Evolutionary conservation across 2,329 filamentous ascomycete species (phyloP), one percentile per base, ranked within the genome.

Genomic region (Sporothrix pseudoabietina): DNA sequence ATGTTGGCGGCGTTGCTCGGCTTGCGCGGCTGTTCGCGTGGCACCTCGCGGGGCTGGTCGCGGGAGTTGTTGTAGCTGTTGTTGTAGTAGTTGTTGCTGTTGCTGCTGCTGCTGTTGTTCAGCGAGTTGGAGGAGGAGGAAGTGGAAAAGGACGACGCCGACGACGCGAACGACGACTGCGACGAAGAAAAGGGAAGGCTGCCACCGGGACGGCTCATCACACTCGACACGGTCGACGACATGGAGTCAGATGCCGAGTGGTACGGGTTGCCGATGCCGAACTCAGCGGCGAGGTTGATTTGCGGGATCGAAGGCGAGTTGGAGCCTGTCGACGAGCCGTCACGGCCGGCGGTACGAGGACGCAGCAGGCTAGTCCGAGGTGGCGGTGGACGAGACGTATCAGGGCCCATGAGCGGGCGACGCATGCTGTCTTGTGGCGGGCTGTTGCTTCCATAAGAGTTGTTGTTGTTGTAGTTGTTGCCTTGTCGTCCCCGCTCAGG

Each of bases 241-340:
- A 87, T 86, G 1, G 91, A 93, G 74, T 88, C 86, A 0, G 89
- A 88, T 0, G 88, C 83, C 4, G 87, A 85, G 77, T 92, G 90
- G 77, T 91, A 91, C 0, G 89, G 87, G 77, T 91, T 91, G 47
- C 87, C 85, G 32, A 84, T 80, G 12, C 88, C 88, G 76, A 90
- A 90, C 73, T 90, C 89, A 44, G 84, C 85, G 1, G 86, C 87
- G 8, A 90, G 82, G 77, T 90, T 87, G 57, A 90, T 83, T 3
- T 79, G 81, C 2, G 85, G 83, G 7, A 77, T 73, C n/a, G 49
- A 70, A 69, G 44, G 61, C 10, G 61, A 35, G 68, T 19, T 63
- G 66, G n/a, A 71, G 71, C 8, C 19, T 1, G 59, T 39, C 32
- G 70, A 41, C 35, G 72, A 41, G 47, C 39, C 78, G 63, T 82